phyloP scores from a whole-genome alignment of 2,329 filamentous ascomycete species.

The Monosporascus sp. region DNA sequence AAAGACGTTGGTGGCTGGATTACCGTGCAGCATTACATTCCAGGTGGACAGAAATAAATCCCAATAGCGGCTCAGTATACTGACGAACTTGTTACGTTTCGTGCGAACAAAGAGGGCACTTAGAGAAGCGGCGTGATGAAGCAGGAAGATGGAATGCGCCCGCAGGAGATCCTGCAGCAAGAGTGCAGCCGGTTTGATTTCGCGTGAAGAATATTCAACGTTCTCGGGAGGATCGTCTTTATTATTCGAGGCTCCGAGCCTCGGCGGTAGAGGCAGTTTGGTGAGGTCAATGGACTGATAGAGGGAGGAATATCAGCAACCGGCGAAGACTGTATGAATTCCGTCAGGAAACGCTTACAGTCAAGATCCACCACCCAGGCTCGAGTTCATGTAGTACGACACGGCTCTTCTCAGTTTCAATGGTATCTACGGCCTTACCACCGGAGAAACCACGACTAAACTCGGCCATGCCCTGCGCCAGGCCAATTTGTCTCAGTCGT shows the following conservation, averaged over 20 bases:
- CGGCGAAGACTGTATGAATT: no score
- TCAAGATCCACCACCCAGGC: constrained; percentile 90
- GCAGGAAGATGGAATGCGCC: constrained; percentile 77
- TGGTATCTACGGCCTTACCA: constrained; percentile 69
- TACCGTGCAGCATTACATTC: constrained; percentile 88
- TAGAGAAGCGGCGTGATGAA: constrained; percentile 79
- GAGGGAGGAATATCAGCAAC: constrained; percentile 8
- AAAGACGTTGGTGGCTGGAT: constrained; percentile 75
- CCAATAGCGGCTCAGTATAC: constrained; percentile 77
- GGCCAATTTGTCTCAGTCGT: constrained; percentile 83
- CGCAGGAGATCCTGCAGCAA: constrained; percentile 76
- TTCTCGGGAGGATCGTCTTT: constrained; percentile 37
- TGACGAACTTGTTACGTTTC: constrained; percentile 64
- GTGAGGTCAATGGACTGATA: constrained; percentile 75
- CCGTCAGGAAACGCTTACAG: constrained; percentile 49
- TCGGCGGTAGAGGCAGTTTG: constrained; percentile 58
- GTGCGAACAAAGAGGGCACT: constrained; percentile 63
- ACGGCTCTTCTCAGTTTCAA: constrained; percentile 87
- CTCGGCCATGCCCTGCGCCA: constrained; percentile 93
- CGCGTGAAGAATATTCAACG: constrained; percentile 81
- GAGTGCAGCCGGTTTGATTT: constrained; percentile 77
- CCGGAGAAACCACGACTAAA: constrained; percentile 86
- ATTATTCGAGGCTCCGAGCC: constrained; percentile 32
- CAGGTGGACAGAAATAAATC: constrained; percentile 64
- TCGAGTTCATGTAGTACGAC: constrained; percentile 86